phyloP scores from a whole-genome alignment of 208 protist genomes.

The Trypanosomatidae sp. region DNA sequence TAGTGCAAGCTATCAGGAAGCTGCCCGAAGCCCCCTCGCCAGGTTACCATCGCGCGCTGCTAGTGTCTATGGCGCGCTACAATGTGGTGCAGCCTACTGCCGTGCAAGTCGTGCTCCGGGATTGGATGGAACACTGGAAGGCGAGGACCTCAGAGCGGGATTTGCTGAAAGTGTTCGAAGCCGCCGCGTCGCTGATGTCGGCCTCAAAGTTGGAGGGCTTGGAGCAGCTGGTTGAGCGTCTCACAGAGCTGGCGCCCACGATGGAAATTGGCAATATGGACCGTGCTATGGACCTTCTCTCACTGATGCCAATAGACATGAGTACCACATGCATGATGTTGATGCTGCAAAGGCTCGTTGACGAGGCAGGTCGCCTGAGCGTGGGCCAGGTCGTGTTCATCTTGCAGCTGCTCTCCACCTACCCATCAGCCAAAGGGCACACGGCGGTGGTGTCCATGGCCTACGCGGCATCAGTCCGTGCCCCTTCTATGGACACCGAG shows the following conservation, averaged over 20 bases:
- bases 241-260: conserved; percentile 33
- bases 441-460: conserved; percentile 68
- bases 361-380: conserved; percentile 60
- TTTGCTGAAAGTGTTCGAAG: conserved; percentile 54
- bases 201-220: conserved; percentile 8
- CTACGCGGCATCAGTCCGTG: conserved; percentile 61
- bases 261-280: conserved; percentile 60
- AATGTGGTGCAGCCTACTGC: conserved; percentile 32
- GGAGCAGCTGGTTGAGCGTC: conserved; percentile 25
- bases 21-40: conserved; percentile 34
- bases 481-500: conserved; percentile 51
- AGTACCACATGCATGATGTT: conserved; percentile 49
- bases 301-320: conserved; percentile 50
- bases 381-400: conserved; percentile 52
- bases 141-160: conserved; percentile 45
- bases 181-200: conserved; percentile 31
- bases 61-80: conserved; percentile 68
- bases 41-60: conserved; percentile 61
- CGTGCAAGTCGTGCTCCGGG: conserved; percentile 34
- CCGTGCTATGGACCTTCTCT: conserved; percentile 67
- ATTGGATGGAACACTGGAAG: conserved; percentile 23
- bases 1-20: conserved; percentile 36
- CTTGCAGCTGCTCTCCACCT: conserved; percentile 74
- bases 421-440: conserved; percentile 70
- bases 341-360: conserved; percentile 59